These are phyloP conservation scores for Heimioporus punctisporus DNA, from an alignment of 1,284 basidiomycete genomes.

Conservation along the genomic window DNA sequence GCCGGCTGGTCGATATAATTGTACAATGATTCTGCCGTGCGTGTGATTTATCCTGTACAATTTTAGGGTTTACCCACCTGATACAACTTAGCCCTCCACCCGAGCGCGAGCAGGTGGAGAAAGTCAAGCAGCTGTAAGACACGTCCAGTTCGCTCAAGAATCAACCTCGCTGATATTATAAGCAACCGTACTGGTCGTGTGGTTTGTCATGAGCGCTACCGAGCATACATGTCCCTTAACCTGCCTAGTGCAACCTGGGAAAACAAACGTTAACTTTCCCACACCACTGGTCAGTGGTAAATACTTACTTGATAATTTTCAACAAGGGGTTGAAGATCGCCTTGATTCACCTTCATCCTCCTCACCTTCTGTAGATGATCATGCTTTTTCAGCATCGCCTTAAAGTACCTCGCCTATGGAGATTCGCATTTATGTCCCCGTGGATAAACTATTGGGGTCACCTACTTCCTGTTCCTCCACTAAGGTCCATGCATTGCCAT, in stretches of 20 bases:
- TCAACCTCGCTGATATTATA: background rate
- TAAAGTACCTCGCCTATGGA: slow-evolving; percentile 83
- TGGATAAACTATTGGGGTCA: background rate
- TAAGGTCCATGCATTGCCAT: slow-evolving; percentile 91
- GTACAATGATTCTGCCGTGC: background rate
- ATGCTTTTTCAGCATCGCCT: slow-evolving; percentile 78
- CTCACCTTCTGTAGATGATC: slow-evolving; percentile 77
- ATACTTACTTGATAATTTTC: slow-evolving; percentile 66
- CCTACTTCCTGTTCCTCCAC: slow-evolving; percentile 94
- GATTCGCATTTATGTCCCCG: background rate
- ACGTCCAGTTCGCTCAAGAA: no score
- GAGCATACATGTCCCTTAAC: slow-evolving; percentile 39
- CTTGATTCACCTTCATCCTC: slow-evolving; percentile 69
- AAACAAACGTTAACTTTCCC: slow-evolving; percentile 1
- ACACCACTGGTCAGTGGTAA: background rate
- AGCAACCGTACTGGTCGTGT: background rate
- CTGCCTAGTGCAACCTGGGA: slow-evolving; percentile 38
- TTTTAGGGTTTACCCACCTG: background rate
- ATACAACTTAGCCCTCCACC: background rate
- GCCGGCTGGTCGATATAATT: background rate
- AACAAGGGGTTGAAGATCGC: slow-evolving; percentile 58
- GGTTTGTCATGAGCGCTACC: slow-evolving; percentile 9
- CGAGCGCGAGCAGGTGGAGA: background rate
- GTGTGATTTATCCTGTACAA: background rate
- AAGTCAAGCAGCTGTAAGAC: background rate